Percentiles rank a stretch among this genome's conserved stretches.
phyloP scores from a whole-genome alignment of 805 yeast genomes.

The Vanderwaltozyma tropicalis region DNA sequence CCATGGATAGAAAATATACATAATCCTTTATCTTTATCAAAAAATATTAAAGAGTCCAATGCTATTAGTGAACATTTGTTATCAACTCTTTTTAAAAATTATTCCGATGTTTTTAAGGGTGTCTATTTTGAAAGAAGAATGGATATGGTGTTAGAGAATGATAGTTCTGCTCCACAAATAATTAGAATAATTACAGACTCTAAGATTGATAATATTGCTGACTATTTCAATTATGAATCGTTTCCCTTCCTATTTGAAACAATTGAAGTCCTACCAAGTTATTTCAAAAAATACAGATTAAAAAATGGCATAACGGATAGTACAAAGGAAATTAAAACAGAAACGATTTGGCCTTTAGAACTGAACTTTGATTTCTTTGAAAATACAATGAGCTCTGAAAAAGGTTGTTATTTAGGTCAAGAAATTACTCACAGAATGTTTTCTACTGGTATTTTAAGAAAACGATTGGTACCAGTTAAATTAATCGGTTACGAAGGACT shows the following conservation, averaged over 20 bases:
- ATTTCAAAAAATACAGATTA: constrained; percentile 37
- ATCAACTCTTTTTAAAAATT: constrained; percentile 12
- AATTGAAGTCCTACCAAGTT: constrained; percentile 10
- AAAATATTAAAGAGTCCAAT: constrained; percentile 16
- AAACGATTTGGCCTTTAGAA: constrained; percentile 68
- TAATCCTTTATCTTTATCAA: constrained; percentile 14
- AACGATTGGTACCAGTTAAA: constrained; percentile 66
- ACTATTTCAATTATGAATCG: constrained; percentile 16
- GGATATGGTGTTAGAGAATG: constrained; percentile 45
- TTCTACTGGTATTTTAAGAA: constrained; percentile 74
- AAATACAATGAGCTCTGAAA: constrained; percentile 71
- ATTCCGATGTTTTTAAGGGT: constrained; percentile 13
- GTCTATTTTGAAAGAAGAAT: constrained; percentile 12
- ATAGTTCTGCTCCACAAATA: constrained; percentile 62
- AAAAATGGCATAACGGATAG: constrained; percentile 47
- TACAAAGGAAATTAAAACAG: constrained; percentile 35
- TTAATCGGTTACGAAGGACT: constrained; percentile 10
- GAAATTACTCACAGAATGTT: constrained; percentile 85
- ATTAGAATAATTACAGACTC: constrained; percentile 37
- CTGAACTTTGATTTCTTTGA: constrained; percentile 61
- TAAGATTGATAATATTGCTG: constrained; percentile 17
- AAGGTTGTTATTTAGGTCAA: constrained; percentile 96
- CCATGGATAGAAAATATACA: constrained; percentile 25
- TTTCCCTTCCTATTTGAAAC: constrained; percentile 21
- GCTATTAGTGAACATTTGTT: constrained; percentile 13